A percentile compares a stretch with the other conserved stretches of the same genome.
Conservation (phyloP, 139 green algal species). For the Chlorella sp. region DNA sequence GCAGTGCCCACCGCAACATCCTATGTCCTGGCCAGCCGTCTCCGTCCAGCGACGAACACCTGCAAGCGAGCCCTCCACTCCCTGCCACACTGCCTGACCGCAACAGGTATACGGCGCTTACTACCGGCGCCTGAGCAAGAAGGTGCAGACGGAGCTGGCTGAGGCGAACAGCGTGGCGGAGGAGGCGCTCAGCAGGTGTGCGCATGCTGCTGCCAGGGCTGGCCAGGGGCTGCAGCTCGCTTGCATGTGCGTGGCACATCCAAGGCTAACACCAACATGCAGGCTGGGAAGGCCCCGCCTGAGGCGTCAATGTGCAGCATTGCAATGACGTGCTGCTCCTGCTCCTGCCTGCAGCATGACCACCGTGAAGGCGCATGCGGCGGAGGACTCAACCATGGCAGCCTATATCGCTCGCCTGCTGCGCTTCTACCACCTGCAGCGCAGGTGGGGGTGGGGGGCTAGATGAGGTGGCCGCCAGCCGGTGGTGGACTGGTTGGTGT, state of each 20-base stretch:
- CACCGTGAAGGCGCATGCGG: slow-evolving; percentile 81
- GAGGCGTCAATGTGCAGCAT: too few species aligned
- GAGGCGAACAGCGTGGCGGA: slow-evolving; percentile 82
- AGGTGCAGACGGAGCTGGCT: slow-evolving; percentile 77
- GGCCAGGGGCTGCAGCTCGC: too few species aligned
- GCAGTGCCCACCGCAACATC: background rate
- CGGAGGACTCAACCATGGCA: slow-evolving; percentile 56
- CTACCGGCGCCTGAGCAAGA: slow-evolving; percentile 75
- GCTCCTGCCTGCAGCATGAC: slow-evolving; percentile 62
- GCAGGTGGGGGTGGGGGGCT: background rate
- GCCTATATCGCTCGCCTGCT: slow-evolving; percentile 67
- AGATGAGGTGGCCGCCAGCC: too few species aligned
- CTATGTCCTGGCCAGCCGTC: too few species aligned
- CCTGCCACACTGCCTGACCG: background rate
- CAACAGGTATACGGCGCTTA: slow-evolving; percentile 80
- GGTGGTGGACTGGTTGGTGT: too few species aligned
- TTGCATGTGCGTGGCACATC: too few species aligned
- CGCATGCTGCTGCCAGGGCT: slow-evolving; percentile 51
- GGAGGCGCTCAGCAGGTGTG: slow-evolving; percentile 55
- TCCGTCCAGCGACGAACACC: too few species aligned
- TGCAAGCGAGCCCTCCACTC: background rate
- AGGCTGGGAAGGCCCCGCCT: too few species aligned
- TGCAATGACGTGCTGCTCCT: too few species aligned
- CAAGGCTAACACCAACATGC: too few species aligned
- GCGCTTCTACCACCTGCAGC: slow-evolving; percentile 55